Evolutionary conservation across 176 grass and related monocot species (phyloP).

Genomic region (Aegilops umbellulata): DNA sequence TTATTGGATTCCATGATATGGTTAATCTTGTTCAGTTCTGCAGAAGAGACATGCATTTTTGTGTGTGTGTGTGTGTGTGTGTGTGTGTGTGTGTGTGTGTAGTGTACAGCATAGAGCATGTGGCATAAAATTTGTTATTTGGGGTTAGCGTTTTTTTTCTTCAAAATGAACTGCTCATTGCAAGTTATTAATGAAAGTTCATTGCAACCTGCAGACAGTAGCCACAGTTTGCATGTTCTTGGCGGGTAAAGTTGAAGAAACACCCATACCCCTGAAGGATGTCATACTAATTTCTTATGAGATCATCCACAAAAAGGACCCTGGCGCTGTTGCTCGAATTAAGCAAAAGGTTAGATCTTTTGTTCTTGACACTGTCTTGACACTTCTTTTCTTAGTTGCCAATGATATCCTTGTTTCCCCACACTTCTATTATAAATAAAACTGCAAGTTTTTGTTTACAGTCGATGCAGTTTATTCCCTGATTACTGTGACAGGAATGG

Average conservation of each 20-base stretch:
- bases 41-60: not conserved
- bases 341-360: conserved; percentile 70
- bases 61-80: conserved; percentile 17
- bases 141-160: not conserved
- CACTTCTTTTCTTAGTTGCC: not conserved
- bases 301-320: conserved; percentile 93
- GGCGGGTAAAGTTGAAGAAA: conserved; percentile 98
- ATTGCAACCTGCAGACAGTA: conserved; percentile 59
- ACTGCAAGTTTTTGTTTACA: not conserved
- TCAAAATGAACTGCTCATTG: not conserved
- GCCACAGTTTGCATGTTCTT: conserved; percentile 99
- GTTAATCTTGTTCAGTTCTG: not conserved
- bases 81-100: conserved; percentile 23
- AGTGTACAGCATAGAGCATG: not conserved
- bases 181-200: not conserved
- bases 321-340: conserved; percentile 68
- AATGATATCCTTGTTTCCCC: not conserved
- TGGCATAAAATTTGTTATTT: not conserved
- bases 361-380: not conserved
- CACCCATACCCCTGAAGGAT: conserved; percentile 78
- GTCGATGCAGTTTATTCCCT: not conserved
- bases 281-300: conserved; percentile 94
- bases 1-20: not conserved
- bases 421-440: not conserved
- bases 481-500: not conserved